A percentile compares a stretch with the other conserved stretches of the same genome.
phyloP scores from a whole-genome alignment of 73 alveolate species.

The Effrenium voratum region DNA sequence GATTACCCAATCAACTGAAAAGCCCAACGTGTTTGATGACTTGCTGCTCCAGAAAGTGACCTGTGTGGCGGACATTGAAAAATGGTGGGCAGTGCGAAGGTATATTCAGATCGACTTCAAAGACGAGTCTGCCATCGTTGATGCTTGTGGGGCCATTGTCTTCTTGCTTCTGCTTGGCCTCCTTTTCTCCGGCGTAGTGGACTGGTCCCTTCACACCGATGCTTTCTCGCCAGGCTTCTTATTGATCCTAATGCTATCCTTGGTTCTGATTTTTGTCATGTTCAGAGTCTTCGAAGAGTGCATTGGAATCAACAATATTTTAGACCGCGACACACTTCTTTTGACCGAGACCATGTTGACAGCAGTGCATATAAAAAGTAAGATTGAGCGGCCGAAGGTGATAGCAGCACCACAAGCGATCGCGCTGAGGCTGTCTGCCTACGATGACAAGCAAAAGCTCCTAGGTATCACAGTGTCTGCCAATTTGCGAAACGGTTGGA shows the following conservation, averaged over 20 bases:
- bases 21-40: not conserved
- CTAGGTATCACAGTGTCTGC: constrained; percentile 1
- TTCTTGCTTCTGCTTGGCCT: constrained; percentile 8
- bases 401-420: not conserved
- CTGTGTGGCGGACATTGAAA: not conserved
- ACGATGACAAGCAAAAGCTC: constrained; percentile 6
- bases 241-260: not conserved
- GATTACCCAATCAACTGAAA: not conserved
- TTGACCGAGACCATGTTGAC: constrained; percentile 3
- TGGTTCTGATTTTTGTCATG: not conserved
- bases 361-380: not conserved
- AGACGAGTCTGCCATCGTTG: constrained; percentile 19
- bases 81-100: constrained; percentile 15
- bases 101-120: not conserved
- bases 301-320: not conserved
- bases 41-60: not conserved
- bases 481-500: constrained; percentile 21
- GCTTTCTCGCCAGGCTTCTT: not conserved
- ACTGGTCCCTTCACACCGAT: not conserved
- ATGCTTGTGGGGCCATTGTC: constrained; percentile 26
- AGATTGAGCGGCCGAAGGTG: not conserved
- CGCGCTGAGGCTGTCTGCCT: not conserved
- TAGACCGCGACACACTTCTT: not conserved
- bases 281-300: constrained; percentile 15
- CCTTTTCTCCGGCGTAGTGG: constrained; percentile 2